Percentiles rank a stretch among this genome's conserved stretches.
These are phyloP conservation scores for Eimeria maxima DNA, from an alignment of 169 alveolate genomes.

Conservation along the genomic window DNA sequence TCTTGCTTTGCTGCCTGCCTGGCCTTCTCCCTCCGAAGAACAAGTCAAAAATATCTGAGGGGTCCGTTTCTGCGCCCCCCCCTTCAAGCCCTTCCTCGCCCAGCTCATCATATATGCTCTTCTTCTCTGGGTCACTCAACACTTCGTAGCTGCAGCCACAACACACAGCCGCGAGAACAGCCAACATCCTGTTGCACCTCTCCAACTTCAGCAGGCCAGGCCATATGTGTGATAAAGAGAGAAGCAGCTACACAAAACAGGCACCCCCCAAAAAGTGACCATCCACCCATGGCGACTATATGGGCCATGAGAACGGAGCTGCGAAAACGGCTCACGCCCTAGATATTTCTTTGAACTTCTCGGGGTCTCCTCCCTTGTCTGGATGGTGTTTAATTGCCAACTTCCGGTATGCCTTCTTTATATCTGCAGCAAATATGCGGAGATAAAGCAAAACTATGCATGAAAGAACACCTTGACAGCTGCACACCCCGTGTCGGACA, in stretches of 20 bases:
- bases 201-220: not conserved
- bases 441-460: not conserved
- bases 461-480: not conserved
- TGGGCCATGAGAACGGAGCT: not conserved
- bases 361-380: slow-evolving; percentile 99
- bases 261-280: not conserved
- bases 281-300: not conserved
- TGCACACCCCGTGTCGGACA: not conserved
- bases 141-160: slow-evolving; percentile 94
- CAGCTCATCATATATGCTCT: slow-evolving; percentile 97
- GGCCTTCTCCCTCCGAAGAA: slow-evolving; percentile 97
- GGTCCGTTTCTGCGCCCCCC: slow-evolving; percentile 86
- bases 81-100: slow-evolving; percentile 99
- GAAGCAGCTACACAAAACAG: too few species aligned
- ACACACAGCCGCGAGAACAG: too few species aligned
- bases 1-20: slow-evolving; percentile 90
- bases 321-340: slow-evolving; percentile 92
- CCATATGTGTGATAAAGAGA: not conserved
- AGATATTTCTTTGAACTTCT: slow-evolving; percentile 97
- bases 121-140: slow-evolving; percentile 97
- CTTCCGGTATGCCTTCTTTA: slow-evolving; percentile 97
- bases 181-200: not conserved
- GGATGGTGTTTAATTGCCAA: slow-evolving; percentile 98
- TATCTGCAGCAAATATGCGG: slow-evolving; percentile 87
- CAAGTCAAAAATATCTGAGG: slow-evolving; percentile 94